Evolutionary conservation across 2,329 filamentous ascomycete species (phyloP).

Genomic region (Trichoderma guizhouense): DNA sequence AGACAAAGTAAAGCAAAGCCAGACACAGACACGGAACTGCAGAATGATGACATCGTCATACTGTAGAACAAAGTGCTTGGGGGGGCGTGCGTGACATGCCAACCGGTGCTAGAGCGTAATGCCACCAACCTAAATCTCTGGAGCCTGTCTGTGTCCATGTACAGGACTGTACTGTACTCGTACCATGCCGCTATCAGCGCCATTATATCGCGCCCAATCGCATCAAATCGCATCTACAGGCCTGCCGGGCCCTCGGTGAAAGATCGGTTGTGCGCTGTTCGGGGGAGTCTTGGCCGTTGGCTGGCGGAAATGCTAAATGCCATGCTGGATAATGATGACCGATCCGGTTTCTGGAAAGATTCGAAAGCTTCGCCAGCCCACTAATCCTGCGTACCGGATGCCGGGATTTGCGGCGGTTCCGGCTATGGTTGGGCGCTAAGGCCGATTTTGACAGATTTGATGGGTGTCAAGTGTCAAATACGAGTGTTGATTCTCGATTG

Average conservation of each 20-base stretch:
- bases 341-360: constrained; percentile 1
- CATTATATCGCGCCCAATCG: background rate
- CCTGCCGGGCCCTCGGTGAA: background rate
- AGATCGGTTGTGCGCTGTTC: constrained; percentile 4
- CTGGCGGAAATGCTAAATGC: background rate
- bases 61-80: background rate
- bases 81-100: background rate
- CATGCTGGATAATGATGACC: background rate
- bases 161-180: background rate
- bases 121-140: constrained; percentile 11
- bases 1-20: background rate
- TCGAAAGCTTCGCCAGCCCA: background rate
- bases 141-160: background rate
- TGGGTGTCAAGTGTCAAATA: background rate
- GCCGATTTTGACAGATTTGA: background rate
- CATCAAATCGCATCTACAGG: background rate
- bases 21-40: background rate
- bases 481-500: background rate
- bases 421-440: background rate
- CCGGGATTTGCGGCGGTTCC: constrained; percentile 8
- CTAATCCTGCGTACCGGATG: background rate
- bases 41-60: background rate
- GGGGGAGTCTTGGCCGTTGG: background rate
- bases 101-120: background rate
- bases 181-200: background rate